Conservation (phyloP, 495 filamentous ascomycete species). For the Penicillium paxilli region DNA sequence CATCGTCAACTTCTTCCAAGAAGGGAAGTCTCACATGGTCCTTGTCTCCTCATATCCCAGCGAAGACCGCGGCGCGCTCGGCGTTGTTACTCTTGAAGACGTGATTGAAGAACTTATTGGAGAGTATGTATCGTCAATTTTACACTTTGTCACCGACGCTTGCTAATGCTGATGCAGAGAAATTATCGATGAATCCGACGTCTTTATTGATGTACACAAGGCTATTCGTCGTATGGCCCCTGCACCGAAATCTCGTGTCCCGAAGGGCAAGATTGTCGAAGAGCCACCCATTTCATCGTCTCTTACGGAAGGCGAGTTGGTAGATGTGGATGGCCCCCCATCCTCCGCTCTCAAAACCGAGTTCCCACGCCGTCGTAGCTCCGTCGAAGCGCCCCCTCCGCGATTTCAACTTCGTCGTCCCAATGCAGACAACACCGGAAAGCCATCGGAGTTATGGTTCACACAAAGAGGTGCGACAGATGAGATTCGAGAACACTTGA, state of each 20-base stretch:
- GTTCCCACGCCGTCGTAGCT: conserved; percentile 34
- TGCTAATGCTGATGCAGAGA: conserved; percentile 45
- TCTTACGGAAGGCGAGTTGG: conserved; percentile 31
- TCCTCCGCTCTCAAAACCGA: conserved; percentile 12
- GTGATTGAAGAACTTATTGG: conserved; percentile 98
- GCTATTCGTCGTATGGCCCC: conserved; percentile 80
- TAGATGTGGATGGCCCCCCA: conserved; percentile 34
- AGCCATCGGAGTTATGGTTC: conserved; percentile 30
- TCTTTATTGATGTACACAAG: conserved; percentile 96
- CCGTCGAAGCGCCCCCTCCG: conserved; percentile 53
- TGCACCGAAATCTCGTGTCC: conserved; percentile 61
- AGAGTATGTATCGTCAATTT: conserved; percentile 62
- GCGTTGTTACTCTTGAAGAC: conserved; percentile 94
- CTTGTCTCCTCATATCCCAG: conserved; percentile 89
- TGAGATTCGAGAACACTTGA: conserved; percentile 80
- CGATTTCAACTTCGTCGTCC: conserved; percentile 43
- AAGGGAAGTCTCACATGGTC: conserved; percentile 99
- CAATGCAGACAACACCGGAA: conserved; percentile 27
- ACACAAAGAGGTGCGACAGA: conserved; percentile 42
- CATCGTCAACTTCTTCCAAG: conserved; percentile 99
- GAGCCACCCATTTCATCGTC: conserved; percentile 37
- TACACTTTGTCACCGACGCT: conserved; percentile 24
- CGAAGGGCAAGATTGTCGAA: conserved; percentile 58
- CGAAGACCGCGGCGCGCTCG: conserved; percentile 82
- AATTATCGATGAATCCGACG: conserved; percentile 88